phyloP scores from a whole-genome alignment of 805 yeast species.

The Kuraishia cidri region DNA sequence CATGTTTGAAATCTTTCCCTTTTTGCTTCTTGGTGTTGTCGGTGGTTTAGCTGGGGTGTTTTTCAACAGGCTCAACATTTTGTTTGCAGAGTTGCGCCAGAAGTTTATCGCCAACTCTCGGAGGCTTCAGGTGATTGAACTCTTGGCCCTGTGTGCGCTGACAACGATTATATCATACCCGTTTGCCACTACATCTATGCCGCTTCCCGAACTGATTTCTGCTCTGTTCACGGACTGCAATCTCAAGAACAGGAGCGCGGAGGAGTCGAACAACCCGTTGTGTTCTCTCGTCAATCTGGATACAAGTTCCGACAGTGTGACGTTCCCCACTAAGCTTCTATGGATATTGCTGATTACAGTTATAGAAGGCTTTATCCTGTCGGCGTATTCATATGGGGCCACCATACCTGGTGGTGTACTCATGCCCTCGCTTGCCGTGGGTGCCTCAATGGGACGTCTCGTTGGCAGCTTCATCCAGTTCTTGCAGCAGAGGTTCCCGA shows the following conservation, averaged over 20 bases:
- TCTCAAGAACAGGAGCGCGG: slow-evolving; percentile 3
- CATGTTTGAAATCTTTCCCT: slow-evolving; percentile 61
- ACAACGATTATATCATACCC: slow-evolving; percentile 54
- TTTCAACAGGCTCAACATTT: slow-evolving; percentile 38
- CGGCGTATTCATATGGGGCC: slow-evolving; percentile 63
- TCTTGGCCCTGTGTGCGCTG: slow-evolving; percentile 32
- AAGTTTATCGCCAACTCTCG: slow-evolving; percentile 14
- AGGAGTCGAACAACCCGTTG: slow-evolving; percentile 8
- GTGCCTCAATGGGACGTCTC: slow-evolving; percentile 50
- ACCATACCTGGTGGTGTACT: slow-evolving; percentile 61
- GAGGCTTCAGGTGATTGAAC: slow-evolving; percentile 31
- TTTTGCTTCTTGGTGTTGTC: slow-evolving; percentile 54
- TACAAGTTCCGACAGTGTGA: neutral
- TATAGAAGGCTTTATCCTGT: slow-evolving; percentile 45
- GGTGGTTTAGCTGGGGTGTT: slow-evolving; percentile 63
- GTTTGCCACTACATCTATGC: slow-evolving; percentile 39
- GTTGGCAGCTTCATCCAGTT: slow-evolving; percentile 42
- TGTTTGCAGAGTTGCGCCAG: slow-evolving; percentile 26
- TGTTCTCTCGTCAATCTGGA: slow-evolving; percentile 12
- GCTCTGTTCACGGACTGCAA: slow-evolving; percentile 63
- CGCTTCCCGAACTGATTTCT: slow-evolving; percentile 48
- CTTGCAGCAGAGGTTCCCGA: slow-evolving; percentile 29
- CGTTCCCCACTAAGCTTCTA: slow-evolving; percentile 24
- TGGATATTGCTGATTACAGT: slow-evolving; percentile 25
- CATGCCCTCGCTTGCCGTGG: slow-evolving; percentile 55